phyloP scores from a whole-genome alignment of 73 alveolate species.

The Paramecium biaurelia region DNA sequence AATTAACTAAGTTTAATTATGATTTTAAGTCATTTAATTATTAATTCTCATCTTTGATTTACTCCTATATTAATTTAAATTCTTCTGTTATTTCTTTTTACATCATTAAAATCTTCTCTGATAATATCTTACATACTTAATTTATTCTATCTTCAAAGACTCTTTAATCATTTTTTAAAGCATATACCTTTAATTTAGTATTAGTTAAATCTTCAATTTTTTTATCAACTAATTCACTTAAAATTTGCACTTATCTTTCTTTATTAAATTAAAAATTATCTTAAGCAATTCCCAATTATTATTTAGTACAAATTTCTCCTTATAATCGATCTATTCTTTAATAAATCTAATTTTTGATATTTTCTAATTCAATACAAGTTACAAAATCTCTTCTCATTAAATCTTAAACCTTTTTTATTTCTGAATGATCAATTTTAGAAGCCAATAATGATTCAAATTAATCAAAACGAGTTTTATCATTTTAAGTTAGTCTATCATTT shows the following conservation, averaged over 20 bases:
- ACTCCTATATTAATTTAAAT: neutral
- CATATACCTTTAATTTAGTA: neutral
- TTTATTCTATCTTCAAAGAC: neutral
- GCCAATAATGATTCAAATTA: neutral
- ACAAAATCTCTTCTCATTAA: slow-evolving; percentile 6
- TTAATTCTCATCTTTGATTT: neutral
- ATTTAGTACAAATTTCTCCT: neutral
- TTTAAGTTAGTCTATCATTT: neutral
- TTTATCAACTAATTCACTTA: neutral
- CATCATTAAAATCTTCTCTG: neutral
- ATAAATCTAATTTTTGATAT: neutral
- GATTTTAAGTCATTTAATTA: neutral
- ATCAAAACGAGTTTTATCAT: neutral
- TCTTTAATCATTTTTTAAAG: neutral
- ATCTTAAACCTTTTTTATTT: neutral
- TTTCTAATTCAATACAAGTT: neutral
- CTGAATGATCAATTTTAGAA: slow-evolving; percentile 3
- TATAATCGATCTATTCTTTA: neutral
- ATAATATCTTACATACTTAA: neutral
- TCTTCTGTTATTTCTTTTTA: neutral
- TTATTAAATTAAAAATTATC: neutral
- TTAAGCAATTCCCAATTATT: neutral
- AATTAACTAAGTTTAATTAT: neutral
- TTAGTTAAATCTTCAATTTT: neutral
- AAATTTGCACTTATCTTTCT: neutral